Conservation (phyloP, 1,284 basidiomycete species). For the Vanrija humicola region DNA sequence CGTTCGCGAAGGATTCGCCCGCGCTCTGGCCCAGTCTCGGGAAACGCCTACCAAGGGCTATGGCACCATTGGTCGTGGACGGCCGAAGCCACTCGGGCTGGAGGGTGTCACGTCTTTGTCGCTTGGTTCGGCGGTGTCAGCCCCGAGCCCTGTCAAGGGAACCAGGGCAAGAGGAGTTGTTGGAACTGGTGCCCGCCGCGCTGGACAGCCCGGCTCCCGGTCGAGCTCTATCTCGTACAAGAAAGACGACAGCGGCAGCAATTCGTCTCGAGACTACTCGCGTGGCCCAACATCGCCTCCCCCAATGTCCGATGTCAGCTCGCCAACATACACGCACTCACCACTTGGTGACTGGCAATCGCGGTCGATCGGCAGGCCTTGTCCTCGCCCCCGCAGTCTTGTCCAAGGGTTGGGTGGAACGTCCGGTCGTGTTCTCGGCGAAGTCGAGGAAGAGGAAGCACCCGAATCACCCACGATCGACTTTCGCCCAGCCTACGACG, state of each 20-base stretch:
- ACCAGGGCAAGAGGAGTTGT: not conserved
- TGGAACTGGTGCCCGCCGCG: not conserved
- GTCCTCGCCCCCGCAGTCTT: constrained; percentile 37
- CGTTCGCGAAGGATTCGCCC: constrained; percentile 5
- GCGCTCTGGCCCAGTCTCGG: constrained; percentile 1
- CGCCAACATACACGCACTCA: constrained; percentile 3
- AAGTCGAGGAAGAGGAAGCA: constrained; percentile 35
- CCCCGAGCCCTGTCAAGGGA: constrained; percentile 9
- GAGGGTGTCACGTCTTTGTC: not conserved
- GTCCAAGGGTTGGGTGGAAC: constrained; percentile 17
- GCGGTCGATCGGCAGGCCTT: constrained; percentile 21
- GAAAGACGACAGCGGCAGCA: constrained; percentile 27
- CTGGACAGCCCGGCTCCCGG: constrained; percentile 5
- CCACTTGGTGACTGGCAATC: constrained; percentile 20
- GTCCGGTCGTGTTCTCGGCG: constrained; percentile 34
- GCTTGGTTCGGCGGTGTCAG: not conserved
- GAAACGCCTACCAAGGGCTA: constrained; percentile 29
- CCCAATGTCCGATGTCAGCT: not conserved
- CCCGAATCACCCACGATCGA: too few species aligned
- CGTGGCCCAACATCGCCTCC: constrained; percentile 17
- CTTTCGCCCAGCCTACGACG: not conserved
- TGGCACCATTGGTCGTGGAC: constrained; percentile 30
- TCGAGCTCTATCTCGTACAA: constrained; percentile 43
- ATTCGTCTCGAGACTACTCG: constrained; percentile 16
- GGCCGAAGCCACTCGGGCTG: constrained; percentile 31